Conservation (phyloP, 1,284 basidiomycete species). For the Phlebopus sp. region DNA sequence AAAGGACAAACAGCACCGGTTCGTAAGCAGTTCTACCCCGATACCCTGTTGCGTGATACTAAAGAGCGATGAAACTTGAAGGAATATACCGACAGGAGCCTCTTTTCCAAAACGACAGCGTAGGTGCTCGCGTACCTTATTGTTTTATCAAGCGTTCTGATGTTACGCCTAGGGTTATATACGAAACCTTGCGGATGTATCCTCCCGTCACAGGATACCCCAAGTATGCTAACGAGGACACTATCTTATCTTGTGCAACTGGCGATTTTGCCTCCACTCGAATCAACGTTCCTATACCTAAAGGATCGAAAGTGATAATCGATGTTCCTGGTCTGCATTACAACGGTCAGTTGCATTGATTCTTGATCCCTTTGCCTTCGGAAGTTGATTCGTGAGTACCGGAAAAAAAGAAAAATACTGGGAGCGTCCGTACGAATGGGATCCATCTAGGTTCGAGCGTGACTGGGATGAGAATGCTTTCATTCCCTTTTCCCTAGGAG, state of each 20-base stretch:
- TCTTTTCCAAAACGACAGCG: not conserved
- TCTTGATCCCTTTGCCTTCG: slow-evolving; percentile 7
- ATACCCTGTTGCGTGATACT: too few species aligned
- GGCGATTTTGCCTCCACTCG: slow-evolving; percentile 33
- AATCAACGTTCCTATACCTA: slow-evolving; percentile 39
- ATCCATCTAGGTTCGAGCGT: slow-evolving; percentile 48
- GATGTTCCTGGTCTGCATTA: slow-evolving; percentile 45
- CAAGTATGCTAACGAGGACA: slow-evolving; percentile 48
- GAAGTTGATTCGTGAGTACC: not conserved
- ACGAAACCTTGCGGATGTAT: slow-evolving; percentile 1
- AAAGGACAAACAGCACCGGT: too few species aligned
- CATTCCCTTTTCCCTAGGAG: slow-evolving; percentile 36
- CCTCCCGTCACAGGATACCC: slow-evolving; percentile 40
- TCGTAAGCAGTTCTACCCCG: too few species aligned
- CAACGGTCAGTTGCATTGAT: slow-evolving; percentile 34
- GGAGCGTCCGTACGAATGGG: slow-evolving; percentile 48
- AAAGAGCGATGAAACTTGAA: not conserved
- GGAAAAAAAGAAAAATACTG: slow-evolving; percentile 34
- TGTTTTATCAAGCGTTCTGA: not conserved
- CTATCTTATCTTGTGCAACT: slow-evolving; percentile 37
- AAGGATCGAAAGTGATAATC: slow-evolving; percentile 41
- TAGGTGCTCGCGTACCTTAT: not conserved
- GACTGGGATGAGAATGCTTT: slow-evolving; percentile 52
- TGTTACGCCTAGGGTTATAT: not conserved
- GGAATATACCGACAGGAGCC: not conserved